Evolutionary conservation across 306 rosid species (phyloP).

Genomic region (Herpetospermum pedunculosum): DNA sequence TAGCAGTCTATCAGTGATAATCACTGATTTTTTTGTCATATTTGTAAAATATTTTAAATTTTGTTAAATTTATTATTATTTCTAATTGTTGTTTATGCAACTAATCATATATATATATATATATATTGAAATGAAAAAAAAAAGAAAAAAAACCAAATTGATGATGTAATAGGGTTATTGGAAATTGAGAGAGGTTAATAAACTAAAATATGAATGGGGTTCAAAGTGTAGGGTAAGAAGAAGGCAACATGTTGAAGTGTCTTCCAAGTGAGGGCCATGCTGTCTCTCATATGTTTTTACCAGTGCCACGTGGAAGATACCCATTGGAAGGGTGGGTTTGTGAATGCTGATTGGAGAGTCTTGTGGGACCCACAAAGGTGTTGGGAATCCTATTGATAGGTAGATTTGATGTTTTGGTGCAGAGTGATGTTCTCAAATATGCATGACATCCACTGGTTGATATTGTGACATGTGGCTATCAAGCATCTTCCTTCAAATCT

Average conservation of each 20-base stretch:
- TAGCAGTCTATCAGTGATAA: too few relatives aligned
- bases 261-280: conserved; percentile 2
- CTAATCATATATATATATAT: too few relatives aligned
- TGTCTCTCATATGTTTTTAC: neutral
- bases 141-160: neutral
- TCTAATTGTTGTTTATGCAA: too few relatives aligned
- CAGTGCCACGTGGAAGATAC: neutral
- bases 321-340: neutral
- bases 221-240: neutral
- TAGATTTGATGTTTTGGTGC: neutral
- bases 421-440: neutral
- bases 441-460: neutral
- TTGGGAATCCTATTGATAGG: neutral
- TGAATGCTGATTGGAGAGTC: neutral
- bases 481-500: neutral
- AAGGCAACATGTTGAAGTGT: neutral
- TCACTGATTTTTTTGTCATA: too few relatives aligned
- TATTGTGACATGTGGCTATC: neutral
- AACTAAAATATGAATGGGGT: neutral
- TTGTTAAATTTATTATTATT: too few relatives aligned
- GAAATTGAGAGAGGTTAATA: neutral
- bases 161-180: neutral
- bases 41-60: too few relatives aligned
- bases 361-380: neutral
- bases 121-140: neutral